phyloP scores from a whole-genome alignment of 2,329 filamentous ascomycete species.

The Monilinia vaccinii-corymbosi region DNA sequence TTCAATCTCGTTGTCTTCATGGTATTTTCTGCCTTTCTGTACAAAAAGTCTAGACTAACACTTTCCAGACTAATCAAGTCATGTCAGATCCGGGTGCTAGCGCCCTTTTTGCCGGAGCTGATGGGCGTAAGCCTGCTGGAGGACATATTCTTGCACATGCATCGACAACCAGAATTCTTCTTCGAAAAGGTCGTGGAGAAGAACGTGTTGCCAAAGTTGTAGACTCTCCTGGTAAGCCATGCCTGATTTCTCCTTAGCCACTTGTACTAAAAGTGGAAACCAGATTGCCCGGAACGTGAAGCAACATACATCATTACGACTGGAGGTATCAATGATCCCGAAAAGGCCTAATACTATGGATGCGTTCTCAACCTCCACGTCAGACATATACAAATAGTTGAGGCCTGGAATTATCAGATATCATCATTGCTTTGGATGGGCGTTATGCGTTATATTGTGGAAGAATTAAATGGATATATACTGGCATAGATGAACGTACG shows the following conservation, averaged over 20 bases:
- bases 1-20: constrained; percentile 59
- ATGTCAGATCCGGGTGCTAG: constrained; percentile 62
- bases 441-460: background rate
- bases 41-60: background rate
- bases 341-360: constrained; percentile 41
- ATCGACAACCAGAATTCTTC: constrained; percentile 54
- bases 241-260: background rate
- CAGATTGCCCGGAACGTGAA: constrained; percentile 59
- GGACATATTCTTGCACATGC: constrained; percentile 63
- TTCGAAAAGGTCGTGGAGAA: constrained; percentile 60
- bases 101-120: constrained; percentile 56
- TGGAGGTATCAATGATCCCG: constrained; percentile 59
- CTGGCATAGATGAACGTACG: background rate
- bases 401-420: background rate
- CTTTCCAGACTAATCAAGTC: constrained; percentile 55
- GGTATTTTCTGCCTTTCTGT: constrained; percentile 30
- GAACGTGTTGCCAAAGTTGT: constrained; percentile 62
- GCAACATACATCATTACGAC: constrained; percentile 63
- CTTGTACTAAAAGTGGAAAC: constrained; percentile 3
- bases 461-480: background rate
- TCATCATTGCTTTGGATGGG: background rate
- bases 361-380: background rate
- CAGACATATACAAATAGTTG: background rate
- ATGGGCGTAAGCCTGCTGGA: constrained; percentile 58
- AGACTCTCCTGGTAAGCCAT: constrained; percentile 49